Evolutionary conservation across 441 rosid species (phyloP).

Genomic region (Theobroma grandiflorum): DNA sequence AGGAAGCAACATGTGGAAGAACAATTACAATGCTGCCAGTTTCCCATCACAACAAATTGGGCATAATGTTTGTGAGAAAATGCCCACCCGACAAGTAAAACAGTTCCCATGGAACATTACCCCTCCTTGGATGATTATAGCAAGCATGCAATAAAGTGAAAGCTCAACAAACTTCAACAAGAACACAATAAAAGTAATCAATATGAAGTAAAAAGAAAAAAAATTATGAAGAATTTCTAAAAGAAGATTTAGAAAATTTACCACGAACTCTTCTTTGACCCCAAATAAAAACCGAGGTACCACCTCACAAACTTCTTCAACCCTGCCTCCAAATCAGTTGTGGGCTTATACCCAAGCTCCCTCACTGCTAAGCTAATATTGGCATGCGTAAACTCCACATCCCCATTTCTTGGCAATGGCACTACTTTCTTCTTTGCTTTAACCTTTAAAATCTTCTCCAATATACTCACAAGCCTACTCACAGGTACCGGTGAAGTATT

Average conservation of each 20-base stretch:
- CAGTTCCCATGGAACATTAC: background rate
- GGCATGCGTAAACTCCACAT: conserved; percentile 77
- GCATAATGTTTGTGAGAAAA: background rate
- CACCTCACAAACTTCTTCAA: conserved; percentile 79
- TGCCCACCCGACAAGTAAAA: background rate
- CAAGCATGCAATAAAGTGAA: conserved; percentile 21
- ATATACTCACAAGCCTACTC: conserved; percentile 61
- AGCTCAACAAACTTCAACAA: background rate
- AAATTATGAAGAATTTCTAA: background rate
- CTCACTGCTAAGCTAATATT: conserved; percentile 69
- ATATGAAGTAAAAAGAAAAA: background rate
- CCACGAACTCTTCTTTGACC: conserved; percentile 52
- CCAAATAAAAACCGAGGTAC: conserved; percentile 60
- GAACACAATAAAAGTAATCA: conserved; percentile 5
- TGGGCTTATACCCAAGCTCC: conserved; percentile 70
- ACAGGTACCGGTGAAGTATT: conserved; percentile 79
- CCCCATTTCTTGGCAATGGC: conserved; percentile 82
- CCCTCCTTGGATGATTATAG: conserved; percentile 10
- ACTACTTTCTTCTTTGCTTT: conserved; percentile 70
- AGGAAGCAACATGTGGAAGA: conserved; percentile 13
- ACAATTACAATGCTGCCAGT: conserved; percentile 12
- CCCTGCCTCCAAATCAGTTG: conserved; percentile 70
- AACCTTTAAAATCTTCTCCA: conserved; percentile 72
- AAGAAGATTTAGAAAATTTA: conserved; percentile 30
- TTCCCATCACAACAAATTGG: conserved; percentile 4